These are phyloP conservation scores for Chenopodium formosanum DNA, from an alignment of 148 eudicot genomes.

Conservation along the genomic window DNA sequence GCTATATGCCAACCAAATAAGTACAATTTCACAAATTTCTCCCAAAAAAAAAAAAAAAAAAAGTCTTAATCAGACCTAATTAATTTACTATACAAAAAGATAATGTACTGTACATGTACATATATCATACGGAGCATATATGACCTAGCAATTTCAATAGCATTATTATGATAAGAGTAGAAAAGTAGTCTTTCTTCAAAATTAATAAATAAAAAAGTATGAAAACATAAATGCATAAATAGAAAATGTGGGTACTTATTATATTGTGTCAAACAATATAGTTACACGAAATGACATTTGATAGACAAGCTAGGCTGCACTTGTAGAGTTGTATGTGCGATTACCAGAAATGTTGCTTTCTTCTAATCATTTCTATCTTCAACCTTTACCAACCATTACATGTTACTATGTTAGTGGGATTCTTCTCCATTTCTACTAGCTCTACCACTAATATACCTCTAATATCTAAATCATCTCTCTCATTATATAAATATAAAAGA, in stretches of 20 bases:
- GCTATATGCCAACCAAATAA: too few relatives aligned
- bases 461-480: too few relatives aligned
- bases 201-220: too few relatives aligned
- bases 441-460: too few relatives aligned
- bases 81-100: too few relatives aligned
- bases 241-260: slow-evolving; percentile 14
- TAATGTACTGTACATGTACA: too few relatives aligned
- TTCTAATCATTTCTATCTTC: slow-evolving; percentile 11
- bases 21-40: too few relatives aligned
- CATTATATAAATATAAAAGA: too few relatives aligned
- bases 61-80: too few relatives aligned
- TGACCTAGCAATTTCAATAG: too few relatives aligned
- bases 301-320: not conserved
- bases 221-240: not conserved
- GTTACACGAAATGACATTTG: not conserved
- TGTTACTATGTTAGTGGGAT: slow-evolving; percentile 22
- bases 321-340: not conserved
- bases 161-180: not conserved
- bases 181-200: not conserved
- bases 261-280: slow-evolving; percentile 3
- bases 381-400: slow-evolving; percentile 12
- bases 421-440: not conserved
- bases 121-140: too few relatives aligned
- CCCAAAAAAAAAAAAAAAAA: too few relatives aligned
- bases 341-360: slow-evolving; percentile 7